phyloP scores from a whole-genome alignment of 805 yeast species.

The Candida rishiriensis region DNA sequence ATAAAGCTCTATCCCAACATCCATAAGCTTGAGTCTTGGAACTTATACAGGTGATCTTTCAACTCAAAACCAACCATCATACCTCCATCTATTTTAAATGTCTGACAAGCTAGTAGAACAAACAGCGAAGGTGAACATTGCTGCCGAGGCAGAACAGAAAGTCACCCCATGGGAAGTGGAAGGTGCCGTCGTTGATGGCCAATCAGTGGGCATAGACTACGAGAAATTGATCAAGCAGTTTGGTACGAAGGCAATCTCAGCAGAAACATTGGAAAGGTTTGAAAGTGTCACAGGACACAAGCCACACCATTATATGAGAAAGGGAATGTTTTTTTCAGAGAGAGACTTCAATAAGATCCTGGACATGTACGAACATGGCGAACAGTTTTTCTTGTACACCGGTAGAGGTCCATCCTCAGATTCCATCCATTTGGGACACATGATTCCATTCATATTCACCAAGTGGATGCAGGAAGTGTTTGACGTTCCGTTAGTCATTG shows the following conservation, averaged over 20 bases:
- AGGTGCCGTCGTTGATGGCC: conserved; percentile 95
- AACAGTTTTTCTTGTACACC: conserved; percentile 92
- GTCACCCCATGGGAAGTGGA: conserved; percentile 99
- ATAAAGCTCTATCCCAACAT: too few species aligned
- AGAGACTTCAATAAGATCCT: conserved; percentile 76
- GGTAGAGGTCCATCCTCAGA: conserved; percentile 97
- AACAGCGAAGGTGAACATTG: conserved; percentile 19
- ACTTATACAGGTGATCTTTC: too few species aligned
- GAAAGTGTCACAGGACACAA: conserved; percentile 77
- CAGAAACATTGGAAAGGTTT: conserved; percentile 73
- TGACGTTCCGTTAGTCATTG: conserved; percentile 91
- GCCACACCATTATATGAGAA: conserved; percentile 86
- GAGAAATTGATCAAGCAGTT: conserved; percentile 81
- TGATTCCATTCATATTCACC: conserved; percentile 92
- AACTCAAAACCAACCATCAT: too few species aligned
- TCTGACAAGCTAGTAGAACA: conserved; percentile 18
- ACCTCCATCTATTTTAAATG: conserved; percentile 4
- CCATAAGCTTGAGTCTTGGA: too few species aligned
- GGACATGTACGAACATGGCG: conserved; percentile 88
- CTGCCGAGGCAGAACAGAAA: conserved; percentile 45
- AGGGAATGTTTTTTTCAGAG: conserved; percentile 91
- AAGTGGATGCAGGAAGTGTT: conserved; percentile 98
- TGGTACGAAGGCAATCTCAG: conserved; percentile 72
- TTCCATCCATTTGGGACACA: conserved; percentile 94
- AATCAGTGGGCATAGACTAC: conserved; percentile 87